Base-by-base conservation (phyloP, 352 stramenopile genomes). In the Phytopythium delawarense region DNA sequence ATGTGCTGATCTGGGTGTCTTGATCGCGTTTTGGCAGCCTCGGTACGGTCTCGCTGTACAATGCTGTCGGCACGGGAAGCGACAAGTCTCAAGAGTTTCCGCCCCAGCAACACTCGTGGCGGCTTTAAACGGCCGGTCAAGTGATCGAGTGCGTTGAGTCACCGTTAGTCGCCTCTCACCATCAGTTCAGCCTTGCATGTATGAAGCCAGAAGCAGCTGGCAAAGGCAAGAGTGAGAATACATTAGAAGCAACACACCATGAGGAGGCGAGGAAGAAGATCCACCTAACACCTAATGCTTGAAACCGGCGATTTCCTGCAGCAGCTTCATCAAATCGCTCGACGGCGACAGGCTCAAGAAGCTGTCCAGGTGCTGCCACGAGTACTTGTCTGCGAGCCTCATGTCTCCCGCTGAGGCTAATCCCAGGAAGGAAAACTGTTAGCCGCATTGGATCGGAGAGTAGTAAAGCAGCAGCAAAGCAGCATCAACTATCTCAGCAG, bases 361-460 rank as follows among this genome's bases (percentile, higher is more conserved):
- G 61, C 71, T 89, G 45, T 92, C 83, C 35, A 81, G 80, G 62
- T 92, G 83, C 57, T 82, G 89, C 83, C 81, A 92, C n/a, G 83
- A 92, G 62, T 92, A 92, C 7, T 75, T 75, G 42, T 92, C 83
- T 1, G 80, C 87, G 61, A 81, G 72, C 13, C 64, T 72, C 20
- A 86, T 57, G 56, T 89, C 78, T 57, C 64, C 66, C 4, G 63
- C 58, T 18, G 69, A 59, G 23, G 75, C 77, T 76, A 35, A 49
- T 32, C 49, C 28, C 7, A 67, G 7, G 8, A 44, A 1, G 8
- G 32, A 42, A 4, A 62, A 40, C 35, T 40, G 53, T 62, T 30
- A 59, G 25, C 35, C 35, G 12, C 35, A 40, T 15, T 40, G 28
- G 5, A 32, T 32, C 28, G 35, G 35, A 7, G 35, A 15, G 9